Base-by-base conservation (phyloP, 2,329 filamentous ascomycete species). In the Colletotrichum orbiculare region DNA sequence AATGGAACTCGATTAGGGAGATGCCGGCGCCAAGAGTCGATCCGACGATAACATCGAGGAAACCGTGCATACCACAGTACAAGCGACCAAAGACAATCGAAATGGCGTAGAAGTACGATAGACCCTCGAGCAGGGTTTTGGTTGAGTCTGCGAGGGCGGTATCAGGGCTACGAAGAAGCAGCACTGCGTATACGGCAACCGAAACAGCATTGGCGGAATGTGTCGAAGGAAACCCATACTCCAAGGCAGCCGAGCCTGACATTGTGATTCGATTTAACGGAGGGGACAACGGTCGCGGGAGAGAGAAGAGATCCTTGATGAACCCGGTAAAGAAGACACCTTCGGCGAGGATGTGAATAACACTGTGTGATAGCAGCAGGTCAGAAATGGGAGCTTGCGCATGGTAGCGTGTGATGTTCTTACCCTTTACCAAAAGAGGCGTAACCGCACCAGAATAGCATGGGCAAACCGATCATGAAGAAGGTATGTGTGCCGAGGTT, bases 61-160 rank as follows among this genome's bases (percentile, higher is more conserved):
- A 97, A 10, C 96, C 96, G 78, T 99, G 96, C 96, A 99, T 99
- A 67, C 96, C 96, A 74, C 96, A 99, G 81, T 99, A 98, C 41
- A 99, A 83, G 17, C 96, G 89, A 6, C 96, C 96, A 67, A 98
- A 82, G 45, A 97, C 87, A 73, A 99, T 98, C 34, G 95, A 97
- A 11, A 88, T 80, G 39, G 92, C 93, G 75, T 98, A 99, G 71
- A 93, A 90, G 76, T 96, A 96, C 45, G 91, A 89, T 6, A 92
- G 77, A 6, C 79, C 76, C 74, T 96, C 91, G 34, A 97, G 80
- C 4, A 84, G 77, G 4, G 89, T 67, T 70, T 87, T 90, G 1
- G 87, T 83, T 15, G 85, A 80, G 3, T 87, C 80, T 38, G 85
- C 79, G 64, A 92, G 81, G 15, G 85, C 82, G 60, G 89, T 88